These are phyloP conservation scores for Geopyxis carbonaria DNA, from an alignment of 495 filamentous ascomycete genomes.

Conservation along the genomic window DNA sequence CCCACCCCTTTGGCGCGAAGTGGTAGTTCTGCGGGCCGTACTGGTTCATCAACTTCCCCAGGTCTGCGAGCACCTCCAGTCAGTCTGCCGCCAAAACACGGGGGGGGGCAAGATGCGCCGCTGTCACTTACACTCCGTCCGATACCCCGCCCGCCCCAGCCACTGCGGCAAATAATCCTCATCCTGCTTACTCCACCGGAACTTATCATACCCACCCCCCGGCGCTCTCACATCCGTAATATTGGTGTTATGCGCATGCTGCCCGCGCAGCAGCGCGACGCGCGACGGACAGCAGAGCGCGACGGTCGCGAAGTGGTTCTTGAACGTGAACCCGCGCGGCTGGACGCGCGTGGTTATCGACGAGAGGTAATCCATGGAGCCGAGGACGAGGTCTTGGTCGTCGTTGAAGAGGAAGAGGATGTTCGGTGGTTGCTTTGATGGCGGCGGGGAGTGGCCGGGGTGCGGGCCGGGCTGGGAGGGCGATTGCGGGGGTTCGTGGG, in stretches of 20 bases:
- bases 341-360: constrained; percentile 27
- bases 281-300: constrained; percentile 49
- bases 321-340: constrained; percentile 38
- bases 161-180: constrained; percentile 50
- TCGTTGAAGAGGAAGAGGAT: constrained; percentile 50
- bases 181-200: constrained; percentile 47
- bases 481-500: no score
- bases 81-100: no score
- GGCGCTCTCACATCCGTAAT: constrained; percentile 52
- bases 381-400: constrained; percentile 46
- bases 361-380: constrained; percentile 42
- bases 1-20: constrained; percentile 25
- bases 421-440: no score
- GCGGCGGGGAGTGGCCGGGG: no score
- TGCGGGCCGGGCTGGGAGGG: no score
- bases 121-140: constrained; percentile 57
- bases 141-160: constrained; percentile 52
- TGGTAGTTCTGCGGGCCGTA: constrained; percentile 44
- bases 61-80: no score
- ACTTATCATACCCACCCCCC: constrained; percentile 53
- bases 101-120: no score
- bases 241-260: constrained; percentile 56
- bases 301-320: constrained; percentile 44
- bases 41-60: constrained; percentile 55
- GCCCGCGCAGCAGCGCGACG: constrained; percentile 47